These are phyloP conservation scores for Cicer judaicum DNA, from an alignment of 306 rosid genomes.

Conservation along the genomic window DNA sequence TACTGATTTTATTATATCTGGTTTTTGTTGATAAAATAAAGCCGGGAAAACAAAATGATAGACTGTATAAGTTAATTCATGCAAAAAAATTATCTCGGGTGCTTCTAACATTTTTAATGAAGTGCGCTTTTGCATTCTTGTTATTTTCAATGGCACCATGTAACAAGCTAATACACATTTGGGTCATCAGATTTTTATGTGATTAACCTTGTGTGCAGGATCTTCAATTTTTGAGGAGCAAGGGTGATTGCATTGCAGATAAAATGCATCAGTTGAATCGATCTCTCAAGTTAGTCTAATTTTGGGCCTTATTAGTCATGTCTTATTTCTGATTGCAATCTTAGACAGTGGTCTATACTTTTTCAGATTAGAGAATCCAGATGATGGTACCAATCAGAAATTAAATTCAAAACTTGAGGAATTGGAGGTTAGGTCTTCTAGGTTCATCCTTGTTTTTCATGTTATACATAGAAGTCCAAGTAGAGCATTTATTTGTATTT, in stretches of 20 bases:
- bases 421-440: conserved; percentile 67
- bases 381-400: conserved; percentile 51
- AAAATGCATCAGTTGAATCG: conserved; percentile 77
- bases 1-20: background rate
- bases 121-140: conserved; percentile 23
- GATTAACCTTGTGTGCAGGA: conserved; percentile 56
- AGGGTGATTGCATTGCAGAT: conserved; percentile 81
- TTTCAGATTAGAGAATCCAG: conserved; percentile 68
- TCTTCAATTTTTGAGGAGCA: conserved; percentile 73
- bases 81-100: background rate
- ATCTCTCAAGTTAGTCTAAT: conserved; percentile 72
- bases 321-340: conserved; percentile 29
- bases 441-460: conserved; percentile 9
- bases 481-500: conserved; percentile 14
- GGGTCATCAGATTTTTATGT: conserved; percentile 31
- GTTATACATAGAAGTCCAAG: conserved; percentile 27
- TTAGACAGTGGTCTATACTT: conserved; percentile 12
- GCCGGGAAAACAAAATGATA: background rate
- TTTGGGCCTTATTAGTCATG: conserved; percentile 32
- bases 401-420: conserved; percentile 52
- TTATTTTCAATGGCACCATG: conserved; percentile 1
- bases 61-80: conserved; percentile 3
- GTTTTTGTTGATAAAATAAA: conserved; percentile 1
- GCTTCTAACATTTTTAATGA: conserved; percentile 19
- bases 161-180: conserved; percentile 8